phyloP scores from a whole-genome alignment of 495 filamentous ascomycete genomes.

The Entonaema liquescens region DNA sequence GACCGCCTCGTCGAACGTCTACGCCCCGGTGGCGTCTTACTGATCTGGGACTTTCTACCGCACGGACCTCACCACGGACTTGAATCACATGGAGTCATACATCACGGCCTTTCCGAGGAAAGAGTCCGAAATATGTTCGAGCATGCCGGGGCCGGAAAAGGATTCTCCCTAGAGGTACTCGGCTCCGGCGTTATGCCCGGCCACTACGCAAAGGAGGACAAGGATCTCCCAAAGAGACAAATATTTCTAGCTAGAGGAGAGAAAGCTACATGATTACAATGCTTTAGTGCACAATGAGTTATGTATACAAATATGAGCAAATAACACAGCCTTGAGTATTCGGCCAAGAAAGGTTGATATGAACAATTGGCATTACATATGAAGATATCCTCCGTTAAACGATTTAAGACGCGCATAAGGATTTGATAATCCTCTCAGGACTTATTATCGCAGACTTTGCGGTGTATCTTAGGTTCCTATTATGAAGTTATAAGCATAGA shows the following conservation, averaged over 20 bases:
- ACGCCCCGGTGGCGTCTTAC: constrained; percentile 66
- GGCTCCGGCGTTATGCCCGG: constrained; percentile 42
- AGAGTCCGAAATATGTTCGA: constrained; percentile 63
- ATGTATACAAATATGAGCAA: not conserved
- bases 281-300: not conserved
- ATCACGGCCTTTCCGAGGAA: constrained; percentile 65
- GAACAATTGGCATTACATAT: not conserved
- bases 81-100: constrained; percentile 58
- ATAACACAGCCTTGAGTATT: not conserved
- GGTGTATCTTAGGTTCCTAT: not conserved
- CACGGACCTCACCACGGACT: constrained; percentile 50
- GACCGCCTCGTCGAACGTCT: constrained; percentile 66
- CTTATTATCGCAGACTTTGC: not conserved
- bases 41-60: constrained; percentile 72
- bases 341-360: not conserved
- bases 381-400: too few relatives aligned
- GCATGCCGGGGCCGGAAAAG: constrained; percentile 56
- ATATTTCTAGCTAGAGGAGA: constrained; percentile 48
- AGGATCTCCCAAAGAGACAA: constrained; percentile 29
- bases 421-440: not conserved
- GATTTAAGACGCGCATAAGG: too few relatives aligned
- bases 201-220: constrained; percentile 14
- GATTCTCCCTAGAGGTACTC: constrained; percentile 54
- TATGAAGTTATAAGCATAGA: not conserved
- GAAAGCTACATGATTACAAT: constrained; percentile 24